Evolutionary conservation across 164 flowering plant species (phyloP), one percentile per base, ranked within the genome.

Genomic region (Magnolia changhungtana): DNA sequence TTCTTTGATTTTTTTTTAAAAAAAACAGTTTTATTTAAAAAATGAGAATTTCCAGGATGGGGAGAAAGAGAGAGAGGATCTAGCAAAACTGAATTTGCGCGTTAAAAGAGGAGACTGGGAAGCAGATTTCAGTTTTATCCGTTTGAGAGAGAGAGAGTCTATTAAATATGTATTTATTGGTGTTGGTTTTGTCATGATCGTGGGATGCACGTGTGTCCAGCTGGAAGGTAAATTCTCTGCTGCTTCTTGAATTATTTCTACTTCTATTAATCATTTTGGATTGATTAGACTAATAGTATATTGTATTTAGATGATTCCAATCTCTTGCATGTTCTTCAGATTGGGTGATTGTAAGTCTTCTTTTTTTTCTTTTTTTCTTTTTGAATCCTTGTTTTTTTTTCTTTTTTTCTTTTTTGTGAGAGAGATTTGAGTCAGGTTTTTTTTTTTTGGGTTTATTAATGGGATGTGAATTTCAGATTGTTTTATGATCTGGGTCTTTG

Each of bases 151-250:
- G 74, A 72, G 74, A 72, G 74, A 58, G 74, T 20, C 10, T 18
- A 14, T 18, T 8, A 58, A 45, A 23, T 58, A 55, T 58, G 14
- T n/a, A 55, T 80, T 76, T 69, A 71, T 78, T 74, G 75, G 18
- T 11, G 61, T 55, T 55, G 61, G 85, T 81, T 80, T 82, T 77
- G 86, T 88, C 87, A 80, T 84, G 49, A 85, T 88, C 90, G 84
- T 81, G 82, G 85, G 81, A 73, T 86, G 89, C 89, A 89, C 90
- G 90, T 75, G 78, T 75, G 24, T 58, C 50, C 67, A 58, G 78
- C 72, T 84, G 89, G 83, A 83, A 83, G 89, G 88, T 84, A 79
- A 84, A 82, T 80, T 81, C 84, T 77, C 78, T 79, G 76, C 76
- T 63, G 65, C 72, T 79, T 82, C 14, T 67, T 27, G 21, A 16